Base-by-base conservation (phyloP, 768 basidiomycete genomes). In the Termitomyces sp. region DNA sequence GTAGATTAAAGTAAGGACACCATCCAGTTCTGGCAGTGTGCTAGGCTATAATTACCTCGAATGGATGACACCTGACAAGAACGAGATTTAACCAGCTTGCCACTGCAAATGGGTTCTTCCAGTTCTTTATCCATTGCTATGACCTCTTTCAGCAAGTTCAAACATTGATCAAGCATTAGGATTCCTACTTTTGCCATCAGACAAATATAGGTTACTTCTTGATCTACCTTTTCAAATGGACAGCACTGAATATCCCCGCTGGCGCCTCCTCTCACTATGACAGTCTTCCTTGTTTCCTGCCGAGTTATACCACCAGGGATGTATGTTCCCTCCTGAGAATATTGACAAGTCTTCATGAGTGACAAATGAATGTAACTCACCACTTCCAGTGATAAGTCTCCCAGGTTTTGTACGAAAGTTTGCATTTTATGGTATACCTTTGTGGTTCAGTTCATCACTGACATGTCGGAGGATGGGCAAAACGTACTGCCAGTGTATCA, bases 31-130 rank as follows among this genome's bases (percentile, higher is more conserved):
- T n/a, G n/a, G n/a, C n/a, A n/a, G n/a, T n/a, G n/a, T n/a, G n/a
- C n/a, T n/a, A n/a, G n/a, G n/a, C n/a, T n/a, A n/a, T 25, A 16
- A 3, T 35, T 8, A 68, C 70, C 43, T 68, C 61, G 28, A 72
- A 70, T 6, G 70, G 71, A 62, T 72, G 71, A 30, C 67, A 68
- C 25, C 66, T 61, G 11, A 59, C 64, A 28, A 72, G 42, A 0
- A 67, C 52, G 4, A 70, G 56, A 58, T 70, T 68, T 3, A 68
- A 53, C 70, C 70, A 72, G 46, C 67, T 68, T 39, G 69, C 66
- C 2, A 63, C 65, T 8, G 68, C 66, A 49, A 72, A 71, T 8
- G 69, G 67, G 25, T 70, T 69, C 32, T 58, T 51, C 66, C 64
- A 68, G 19, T 57, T 55, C 52, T 57, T 65, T 32, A 64, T 64